These are phyloP conservation scores for Hypomyces perniciosus DNA, from an alignment of 2,329 filamentous ascomycete genomes.

Conservation along the genomic window DNA sequence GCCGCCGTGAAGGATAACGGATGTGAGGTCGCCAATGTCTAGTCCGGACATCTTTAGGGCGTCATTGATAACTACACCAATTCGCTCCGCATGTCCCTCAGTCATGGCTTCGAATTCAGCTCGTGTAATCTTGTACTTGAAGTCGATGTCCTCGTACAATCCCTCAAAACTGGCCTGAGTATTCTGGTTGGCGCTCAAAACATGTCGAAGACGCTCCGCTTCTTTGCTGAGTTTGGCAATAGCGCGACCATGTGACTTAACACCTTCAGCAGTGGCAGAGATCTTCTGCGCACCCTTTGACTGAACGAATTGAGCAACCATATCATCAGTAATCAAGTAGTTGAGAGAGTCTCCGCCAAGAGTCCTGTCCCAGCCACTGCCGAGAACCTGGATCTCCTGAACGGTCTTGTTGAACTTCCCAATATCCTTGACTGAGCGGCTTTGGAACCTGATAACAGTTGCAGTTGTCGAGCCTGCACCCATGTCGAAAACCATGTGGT, in stretches of 20 bases:
- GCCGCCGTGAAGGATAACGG: conserved; percentile 89
- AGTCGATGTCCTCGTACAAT: conserved; percentile 85
- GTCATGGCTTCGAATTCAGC: conserved; percentile 76
- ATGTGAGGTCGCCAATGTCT: conserved; percentile 70
- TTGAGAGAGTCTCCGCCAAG: conserved; percentile 90
- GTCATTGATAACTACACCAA: conserved; percentile 62
- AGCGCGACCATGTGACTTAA: conserved; percentile 73
- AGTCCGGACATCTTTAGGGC: conserved; percentile 71
- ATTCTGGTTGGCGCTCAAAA: conserved; percentile 88
- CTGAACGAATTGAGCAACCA: conserved; percentile 72
- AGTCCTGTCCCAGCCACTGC: conserved; percentile 80
- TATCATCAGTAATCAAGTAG: conserved; percentile 80
- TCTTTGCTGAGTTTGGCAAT: conserved; percentile 91
- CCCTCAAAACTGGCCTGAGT: conserved; percentile 78
- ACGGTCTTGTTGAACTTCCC: conserved; percentile 94
- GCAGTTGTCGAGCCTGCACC: conserved; percentile 91
- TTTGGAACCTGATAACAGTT: conserved; percentile 84
- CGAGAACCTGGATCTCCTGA: conserved; percentile 87
- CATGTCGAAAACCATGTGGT: conserved; percentile 96
- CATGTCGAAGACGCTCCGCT: conserved; percentile 76
- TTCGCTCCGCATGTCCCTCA: conserved; percentile 59
- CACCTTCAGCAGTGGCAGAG: conserved; percentile 53
- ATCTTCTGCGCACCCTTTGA: conserved; percentile 61
- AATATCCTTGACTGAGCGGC: conserved; percentile 80
- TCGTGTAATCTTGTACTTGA: conserved; percentile 82